phyloP scores from a whole-genome alignment of 2,329 filamentous ascomycete species.

The Magnaporthiopsis incrustans region DNA sequence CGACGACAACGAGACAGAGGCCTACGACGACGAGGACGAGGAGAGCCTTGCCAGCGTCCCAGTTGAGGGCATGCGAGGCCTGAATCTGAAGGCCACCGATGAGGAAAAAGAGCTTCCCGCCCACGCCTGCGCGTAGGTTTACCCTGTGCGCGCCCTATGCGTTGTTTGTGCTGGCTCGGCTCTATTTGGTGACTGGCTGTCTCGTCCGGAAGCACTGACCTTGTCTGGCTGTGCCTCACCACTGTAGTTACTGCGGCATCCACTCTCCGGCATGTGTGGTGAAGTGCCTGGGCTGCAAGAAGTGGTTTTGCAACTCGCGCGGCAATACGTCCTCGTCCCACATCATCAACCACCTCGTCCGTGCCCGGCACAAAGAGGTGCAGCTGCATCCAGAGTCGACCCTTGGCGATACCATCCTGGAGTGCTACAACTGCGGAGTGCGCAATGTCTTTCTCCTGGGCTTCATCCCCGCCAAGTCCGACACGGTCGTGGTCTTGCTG shows the following conservation, averaged over 20 bases:
- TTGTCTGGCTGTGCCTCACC: background rate
- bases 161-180: background rate
- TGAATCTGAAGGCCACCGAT: slow-evolving; percentile 52
- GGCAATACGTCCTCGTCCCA: slow-evolving; percentile 96
- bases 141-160: background rate
- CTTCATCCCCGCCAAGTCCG: slow-evolving; percentile 97
- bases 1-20: slow-evolving; percentile 82
- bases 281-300: slow-evolving; percentile 90
- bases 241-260: slow-evolving; percentile 80
- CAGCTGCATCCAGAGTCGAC: slow-evolving; percentile 90
- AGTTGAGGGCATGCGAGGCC: slow-evolving; percentile 63
- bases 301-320: slow-evolving; percentile 98
- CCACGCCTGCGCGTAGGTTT: slow-evolving; percentile 88
- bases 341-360: slow-evolving; percentile 96
- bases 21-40: slow-evolving; percentile 73
- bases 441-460: slow-evolving; percentile 97
- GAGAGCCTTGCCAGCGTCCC: slow-evolving; percentile 72
- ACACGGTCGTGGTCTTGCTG: slow-evolving; percentile 92
- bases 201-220: background rate
- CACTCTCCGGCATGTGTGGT: slow-evolving; percentile 93
- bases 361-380: slow-evolving; percentile 96
- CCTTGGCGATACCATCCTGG: slow-evolving; percentile 89
- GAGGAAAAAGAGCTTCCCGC: slow-evolving; percentile 86
- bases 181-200: background rate
- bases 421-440: slow-evolving; percentile 99